phyloP scores from a whole-genome alignment of 352 stramenopile genomes.

The Peronospora belbahrii region DNA sequence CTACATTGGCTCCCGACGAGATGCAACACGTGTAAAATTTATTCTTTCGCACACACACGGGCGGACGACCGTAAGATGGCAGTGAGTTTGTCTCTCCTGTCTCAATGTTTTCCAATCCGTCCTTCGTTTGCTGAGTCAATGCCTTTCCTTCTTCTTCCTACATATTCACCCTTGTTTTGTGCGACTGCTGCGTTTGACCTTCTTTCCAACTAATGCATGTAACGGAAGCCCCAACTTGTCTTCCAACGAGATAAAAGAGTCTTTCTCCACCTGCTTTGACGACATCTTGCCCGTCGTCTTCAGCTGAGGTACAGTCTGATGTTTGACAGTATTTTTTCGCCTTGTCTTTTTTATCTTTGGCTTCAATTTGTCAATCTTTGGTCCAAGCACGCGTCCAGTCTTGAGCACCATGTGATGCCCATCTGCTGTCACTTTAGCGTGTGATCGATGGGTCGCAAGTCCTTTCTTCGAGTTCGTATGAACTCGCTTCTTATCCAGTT shows the following conservation, averaged over 20 bases:
- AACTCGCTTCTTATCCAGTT: slow-evolving; percentile 6
- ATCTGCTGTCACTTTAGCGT: slow-evolving; percentile 35
- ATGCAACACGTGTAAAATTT: slow-evolving; percentile 30
- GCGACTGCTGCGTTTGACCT: slow-evolving; percentile 26
- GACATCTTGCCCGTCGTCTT: slow-evolving; percentile 17
- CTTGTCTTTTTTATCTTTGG: slow-evolving; percentile 11
- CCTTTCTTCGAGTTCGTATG: slow-evolving; percentile 38
- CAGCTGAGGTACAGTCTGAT: slow-evolving; percentile 21
- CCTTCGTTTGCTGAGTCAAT: too few species aligned
- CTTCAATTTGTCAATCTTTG: slow-evolving; percentile 24
- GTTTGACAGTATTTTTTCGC: slow-evolving; percentile 11
- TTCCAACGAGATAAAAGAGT: slow-evolving; percentile 37
- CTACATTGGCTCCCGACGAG: slow-evolving; percentile 7
- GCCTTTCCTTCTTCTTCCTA: slow-evolving; percentile 5
- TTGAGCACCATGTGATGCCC: slow-evolving; percentile 39
- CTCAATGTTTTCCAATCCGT: slow-evolving; percentile 3
- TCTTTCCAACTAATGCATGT: slow-evolving; percentile 44
- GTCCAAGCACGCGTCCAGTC: slow-evolving; percentile 58
- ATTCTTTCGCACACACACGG: slow-evolving; percentile 22
- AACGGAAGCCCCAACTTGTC: slow-evolving; percentile 60
- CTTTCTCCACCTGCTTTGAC: slow-evolving; percentile 14
- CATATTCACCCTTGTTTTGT: slow-evolving; percentile 23
- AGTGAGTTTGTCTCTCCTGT: slow-evolving; percentile 14
- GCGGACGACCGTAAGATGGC: slow-evolving; percentile 8
- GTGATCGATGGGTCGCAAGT: slow-evolving; percentile 34